Evolutionary conservation across 148 eudicot genomes (phyloP), one percentile per base, ranked within the genome.

Genomic region (Euryodendron excelsum): DNA sequence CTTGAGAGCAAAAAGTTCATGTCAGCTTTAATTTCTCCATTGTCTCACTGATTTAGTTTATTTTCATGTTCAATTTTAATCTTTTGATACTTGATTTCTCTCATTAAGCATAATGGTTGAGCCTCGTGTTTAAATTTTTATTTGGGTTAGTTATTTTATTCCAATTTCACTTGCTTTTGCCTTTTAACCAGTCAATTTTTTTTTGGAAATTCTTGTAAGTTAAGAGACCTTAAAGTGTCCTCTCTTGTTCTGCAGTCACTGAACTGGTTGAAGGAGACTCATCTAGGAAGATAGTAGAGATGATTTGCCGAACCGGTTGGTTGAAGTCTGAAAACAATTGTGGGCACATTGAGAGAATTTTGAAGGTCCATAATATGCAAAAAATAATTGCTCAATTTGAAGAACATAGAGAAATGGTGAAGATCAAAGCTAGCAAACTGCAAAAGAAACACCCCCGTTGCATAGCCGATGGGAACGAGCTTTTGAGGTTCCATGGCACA

Each of bases 381-480:
- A 89, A 85, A 75, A 89, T 85, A 69, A 75, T 90, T 76, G 89
- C 89, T 17, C 82, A 82, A 45, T 93, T 91, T 55, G 97, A 93
- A 79, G 97, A 93, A 55, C 82, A 89, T 25, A 83, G 97, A 45
- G 97, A 91, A 73, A 77, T 72, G 36, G 93, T 93, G 15, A 93
- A 89, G 70, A 87, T 89, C 78, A 80, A 82, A 79, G 90, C 93
- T 17, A 85, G 84, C 89, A 86, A 77, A 53, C 84, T 85, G 41
- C 65, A 84, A 3, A 87, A 87, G 76, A 85, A 87, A 41, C 89
- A 89, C 56, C 97, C 94, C 0, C 90, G 97, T 37, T 91, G 94
- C 82, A 63, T 89, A n/a, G 97, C 94, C 0, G 94, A 92, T 76
- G 97, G 97, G 1, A 92, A 92, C 44, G 97, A 92, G 80, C 88